Conservation (phyloP, 2,329 filamentous ascomycete genomes). For the Claviceps sp. region DNA sequence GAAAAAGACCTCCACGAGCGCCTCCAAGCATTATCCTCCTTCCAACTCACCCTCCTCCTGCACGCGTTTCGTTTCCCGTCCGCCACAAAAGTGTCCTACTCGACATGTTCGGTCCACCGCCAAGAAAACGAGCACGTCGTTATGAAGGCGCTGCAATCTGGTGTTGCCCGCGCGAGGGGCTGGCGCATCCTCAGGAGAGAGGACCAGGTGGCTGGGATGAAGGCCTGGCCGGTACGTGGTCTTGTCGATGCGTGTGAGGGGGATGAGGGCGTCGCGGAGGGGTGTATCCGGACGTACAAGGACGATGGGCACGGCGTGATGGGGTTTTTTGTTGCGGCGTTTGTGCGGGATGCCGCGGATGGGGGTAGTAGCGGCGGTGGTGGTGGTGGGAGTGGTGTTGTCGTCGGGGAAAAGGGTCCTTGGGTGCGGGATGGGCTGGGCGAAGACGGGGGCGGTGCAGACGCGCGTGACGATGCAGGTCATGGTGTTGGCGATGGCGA, state of each 20-base stretch:
- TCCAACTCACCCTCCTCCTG: constrained; percentile 69
- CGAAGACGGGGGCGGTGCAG: constrained; percentile 37
- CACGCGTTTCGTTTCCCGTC: constrained; percentile 75
- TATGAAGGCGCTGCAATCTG: constrained; percentile 52
- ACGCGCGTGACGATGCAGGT: constrained; percentile 21
- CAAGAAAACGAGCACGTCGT: constrained; percentile 87
- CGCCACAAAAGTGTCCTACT: constrained; percentile 71
- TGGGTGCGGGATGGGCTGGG: constrained; percentile 30
- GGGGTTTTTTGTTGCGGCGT: constrained; percentile 90
- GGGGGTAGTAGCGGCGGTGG: background rate
- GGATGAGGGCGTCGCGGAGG: constrained; percentile 47
- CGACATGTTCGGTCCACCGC: constrained; percentile 79
- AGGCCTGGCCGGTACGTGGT: constrained; percentile 58
- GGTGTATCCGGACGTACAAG: constrained; percentile 70
- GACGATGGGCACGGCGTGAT: constrained; percentile 74
- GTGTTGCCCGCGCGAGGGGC: constrained; percentile 49
- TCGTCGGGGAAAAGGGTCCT: constrained; percentile 31
- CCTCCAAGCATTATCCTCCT: constrained; percentile 59
- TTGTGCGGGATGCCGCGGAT: constrained; percentile 33
- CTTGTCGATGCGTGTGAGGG: constrained; percentile 34
- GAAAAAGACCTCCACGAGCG: constrained; percentile 48
- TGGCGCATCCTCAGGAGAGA: constrained; percentile 66
- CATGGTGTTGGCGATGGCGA: constrained; percentile 24
- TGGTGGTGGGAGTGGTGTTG: background rate
- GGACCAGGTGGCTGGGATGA: constrained; percentile 65